Conservation (phyloP, 768 basidiomycete genomes). For the Lactifluus echinatus region DNA sequence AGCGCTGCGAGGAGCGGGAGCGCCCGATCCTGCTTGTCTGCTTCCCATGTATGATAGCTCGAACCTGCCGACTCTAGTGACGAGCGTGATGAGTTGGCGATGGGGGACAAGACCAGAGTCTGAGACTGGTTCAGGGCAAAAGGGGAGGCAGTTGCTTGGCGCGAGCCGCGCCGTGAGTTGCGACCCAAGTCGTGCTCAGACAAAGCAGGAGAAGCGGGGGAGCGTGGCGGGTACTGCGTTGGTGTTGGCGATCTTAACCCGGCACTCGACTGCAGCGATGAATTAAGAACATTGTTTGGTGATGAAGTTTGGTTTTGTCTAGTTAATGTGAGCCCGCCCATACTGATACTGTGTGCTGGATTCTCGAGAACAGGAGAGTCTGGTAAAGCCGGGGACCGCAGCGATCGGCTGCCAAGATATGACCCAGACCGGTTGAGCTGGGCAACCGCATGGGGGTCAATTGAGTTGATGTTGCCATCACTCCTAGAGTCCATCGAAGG, state of each 20-base stretch:
- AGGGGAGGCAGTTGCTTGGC: constrained; percentile 35
- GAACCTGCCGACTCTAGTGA: constrained; percentile 76
- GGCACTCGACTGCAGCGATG: constrained; percentile 36
- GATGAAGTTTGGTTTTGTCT: constrained; percentile 26
- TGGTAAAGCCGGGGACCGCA: constrained; percentile 48
- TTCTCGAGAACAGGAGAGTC: constrained; percentile 49
- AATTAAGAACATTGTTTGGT: constrained; percentile 42
- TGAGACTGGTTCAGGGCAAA: constrained; percentile 44
- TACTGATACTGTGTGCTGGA: constrained; percentile 10
- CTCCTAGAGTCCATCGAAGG: constrained; percentile 24
- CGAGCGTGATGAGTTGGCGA: constrained; percentile 67
- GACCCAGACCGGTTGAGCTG: constrained; percentile 16
- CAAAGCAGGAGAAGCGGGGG: constrained; percentile 46
- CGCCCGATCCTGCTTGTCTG: constrained; percentile 42
- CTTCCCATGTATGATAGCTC: constrained; percentile 79
- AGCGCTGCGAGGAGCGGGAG: constrained; percentile 46
- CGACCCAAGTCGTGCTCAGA: constrained; percentile 29
- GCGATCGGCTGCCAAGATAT: constrained; percentile 30
- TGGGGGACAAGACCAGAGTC: constrained; percentile 58
- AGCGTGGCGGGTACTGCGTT: constrained; percentile 47
- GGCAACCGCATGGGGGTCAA: constrained; percentile 21
- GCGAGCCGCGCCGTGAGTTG: constrained; percentile 8
- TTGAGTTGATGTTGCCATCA: constrained; percentile 26
- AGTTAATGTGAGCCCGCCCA: not conserved
- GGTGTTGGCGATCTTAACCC: constrained; percentile 56